Evolutionary conservation across 257 asterid genomes (phyloP).

Genomic region (Nicotiana obtusifolia): DNA sequence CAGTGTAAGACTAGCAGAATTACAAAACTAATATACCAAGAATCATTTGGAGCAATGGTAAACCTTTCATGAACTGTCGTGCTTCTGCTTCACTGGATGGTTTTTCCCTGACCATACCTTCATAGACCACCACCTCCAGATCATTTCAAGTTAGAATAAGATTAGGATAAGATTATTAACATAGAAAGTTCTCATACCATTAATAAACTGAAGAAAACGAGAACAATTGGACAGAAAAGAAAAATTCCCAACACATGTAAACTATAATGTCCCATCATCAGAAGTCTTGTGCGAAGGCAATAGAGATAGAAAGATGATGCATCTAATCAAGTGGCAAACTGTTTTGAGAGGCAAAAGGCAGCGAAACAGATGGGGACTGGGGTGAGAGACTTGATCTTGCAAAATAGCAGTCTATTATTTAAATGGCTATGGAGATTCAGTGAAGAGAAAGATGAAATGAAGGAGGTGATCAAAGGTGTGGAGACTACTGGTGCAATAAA

Average conservation of each 20-base stretch:
- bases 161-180: conserved; percentile 35
- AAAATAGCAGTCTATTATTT: neutral
- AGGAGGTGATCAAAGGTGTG: neutral
- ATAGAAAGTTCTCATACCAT: neutral
- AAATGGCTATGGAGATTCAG: too few species aligned
- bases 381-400: neutral
- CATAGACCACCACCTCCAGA: conserved; percentile 96
- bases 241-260: neutral
- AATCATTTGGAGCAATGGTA: neutral
- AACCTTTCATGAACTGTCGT: conserved; percentile 72
- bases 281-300: neutral
- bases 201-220: neutral
- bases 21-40: conserved; percentile 8
- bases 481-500: neutral
- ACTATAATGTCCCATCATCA: conserved; percentile 1
- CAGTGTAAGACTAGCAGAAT: conserved; percentile 16
- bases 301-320: neutral
- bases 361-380: neutral
- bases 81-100: conserved; percentile 92
- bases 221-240: neutral
- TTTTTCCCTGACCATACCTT: conserved; percentile 85
- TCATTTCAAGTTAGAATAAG: conserved; percentile 32
- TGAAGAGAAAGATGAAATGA: neutral
- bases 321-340: neutral
- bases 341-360: neutral